Conservation (phyloP, 495 filamentous ascomycete genomes). For the Penicillium salamii region DNA sequence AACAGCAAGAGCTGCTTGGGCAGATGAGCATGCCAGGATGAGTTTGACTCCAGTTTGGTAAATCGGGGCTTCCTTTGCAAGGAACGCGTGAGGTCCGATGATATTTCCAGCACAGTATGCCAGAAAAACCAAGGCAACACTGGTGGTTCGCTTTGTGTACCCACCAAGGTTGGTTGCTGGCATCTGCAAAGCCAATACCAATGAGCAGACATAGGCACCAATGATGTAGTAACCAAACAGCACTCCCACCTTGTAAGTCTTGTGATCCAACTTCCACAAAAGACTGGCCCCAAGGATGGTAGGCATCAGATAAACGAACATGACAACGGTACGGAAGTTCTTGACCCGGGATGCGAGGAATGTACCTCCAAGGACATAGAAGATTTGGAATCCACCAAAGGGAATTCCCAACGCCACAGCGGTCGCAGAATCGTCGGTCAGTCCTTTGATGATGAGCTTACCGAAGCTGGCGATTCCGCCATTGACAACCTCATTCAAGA, state of each 20-base stretch:
- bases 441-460: conserved; percentile 39
- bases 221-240: conserved; percentile 42
- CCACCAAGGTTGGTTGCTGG: conserved; percentile 39
- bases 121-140: conserved; percentile 37
- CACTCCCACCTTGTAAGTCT: conserved; percentile 30
- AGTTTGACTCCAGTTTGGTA: conserved; percentile 36
- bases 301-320: conserved; percentile 34
- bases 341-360: conserved; percentile 31
- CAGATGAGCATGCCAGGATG: conserved; percentile 25
- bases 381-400: conserved; percentile 37
- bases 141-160: conserved; percentile 42
- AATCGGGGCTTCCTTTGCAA: conserved; percentile 29
- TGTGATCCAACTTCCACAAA: conserved; percentile 34
- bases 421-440: conserved; percentile 25
- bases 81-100: conserved; percentile 36
- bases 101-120: conserved; percentile 38
- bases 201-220: conserved; percentile 35
- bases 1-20: conserved; percentile 15
- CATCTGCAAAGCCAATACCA: conserved; percentile 41
- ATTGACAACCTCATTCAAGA: conserved; percentile 38
- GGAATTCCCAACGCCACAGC: conserved; percentile 38
- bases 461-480: conserved; percentile 37
- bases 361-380: conserved; percentile 33
- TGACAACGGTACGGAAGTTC: conserved; percentile 34
- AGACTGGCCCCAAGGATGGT: conserved; percentile 33